Evolutionary conservation across 1,139 yeast genomes (phyloP), one percentile per base, ranked within the genome.

Genomic region (Lodderomyces jiufengensis): DNA sequence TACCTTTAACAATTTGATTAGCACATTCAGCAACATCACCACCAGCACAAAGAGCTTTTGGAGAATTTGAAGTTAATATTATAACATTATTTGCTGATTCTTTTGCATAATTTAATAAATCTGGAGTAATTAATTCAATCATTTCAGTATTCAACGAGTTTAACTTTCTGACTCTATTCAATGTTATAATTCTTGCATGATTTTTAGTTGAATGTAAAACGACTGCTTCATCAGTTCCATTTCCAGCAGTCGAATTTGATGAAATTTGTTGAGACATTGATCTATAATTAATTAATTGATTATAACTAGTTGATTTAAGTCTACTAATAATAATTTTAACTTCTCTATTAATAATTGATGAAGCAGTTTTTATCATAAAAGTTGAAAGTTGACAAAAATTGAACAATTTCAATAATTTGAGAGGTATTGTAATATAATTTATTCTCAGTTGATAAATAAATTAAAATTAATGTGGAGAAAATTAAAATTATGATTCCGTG

Each of bases 1-100:
- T 63, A n/a, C 73, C 76, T 3, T 59, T 52, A 32, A 63, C 45
- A 49, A 78, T 78, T 47, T 66, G 63, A 38, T 62, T 60, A 16
- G 84, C 86, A 52, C 87, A 78, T 39, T 78, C 80, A 28, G 92
- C 83, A 31, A 92, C 95, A 57, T 92, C 98, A 28, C 97, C 98
- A 36, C 98, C 98, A 28, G 97, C 85, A 63, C 92, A 83, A 41
- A 82, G 73, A 3, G 86, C 75, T 48, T 69, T 75, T 16, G 72
- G 71, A 10, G 83, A 80, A 31, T 74, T 76, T 20, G 95, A 84
- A 39, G 78, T 80, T 43, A 90, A 66, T 29, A 92, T 69, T 31
- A 90, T 65, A 42, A 86, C 56, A 46, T 81, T 78, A 43, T 83
- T 80, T 12, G 75, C 63, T 32, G 72, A 70, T 10, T 88, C 76